Evolutionary conservation across 257 asterid genomes (phyloP).

Genomic region (Salvia miltiorrhiza): DNA sequence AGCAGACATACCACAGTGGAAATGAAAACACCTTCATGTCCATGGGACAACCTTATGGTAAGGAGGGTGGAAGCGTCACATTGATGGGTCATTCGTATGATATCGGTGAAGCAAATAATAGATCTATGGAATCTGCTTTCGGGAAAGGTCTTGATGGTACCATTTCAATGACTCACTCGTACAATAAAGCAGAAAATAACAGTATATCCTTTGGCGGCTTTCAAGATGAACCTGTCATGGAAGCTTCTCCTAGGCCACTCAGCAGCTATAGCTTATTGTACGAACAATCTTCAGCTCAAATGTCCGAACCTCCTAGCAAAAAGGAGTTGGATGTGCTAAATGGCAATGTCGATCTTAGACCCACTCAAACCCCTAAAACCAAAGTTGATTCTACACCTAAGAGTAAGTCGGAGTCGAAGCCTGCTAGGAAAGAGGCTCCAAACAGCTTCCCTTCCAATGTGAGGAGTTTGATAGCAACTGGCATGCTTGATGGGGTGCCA

Average conservation of each 20-base stretch:
- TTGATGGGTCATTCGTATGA: slow-evolving; percentile 44
- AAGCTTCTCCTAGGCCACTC: slow-evolving; percentile 55
- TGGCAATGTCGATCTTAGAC: slow-evolving; percentile 27
- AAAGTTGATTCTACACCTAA: slow-evolving; percentile 43
- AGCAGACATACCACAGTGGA: slow-evolving; percentile 48
- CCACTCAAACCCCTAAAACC: slow-evolving; percentile 41
- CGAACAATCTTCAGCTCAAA: slow-evolving; percentile 57
- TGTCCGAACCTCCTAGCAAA: slow-evolving; percentile 41
- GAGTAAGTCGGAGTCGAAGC: slow-evolving; percentile 53
- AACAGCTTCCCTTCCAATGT: slow-evolving; percentile 95
- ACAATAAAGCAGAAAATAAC: slow-evolving; percentile 44
- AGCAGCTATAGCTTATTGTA: slow-evolving; percentile 56
- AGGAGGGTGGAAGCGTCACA: slow-evolving; percentile 51
- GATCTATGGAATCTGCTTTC: slow-evolving; percentile 37
- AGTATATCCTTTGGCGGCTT: slow-evolving; percentile 56
- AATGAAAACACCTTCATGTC: slow-evolving; percentile 44
- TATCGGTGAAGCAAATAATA: slow-evolving; percentile 45
- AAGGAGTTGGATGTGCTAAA: slow-evolving; percentile 40
- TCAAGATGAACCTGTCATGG: slow-evolving; percentile 63
- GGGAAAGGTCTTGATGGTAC: slow-evolving; percentile 44
- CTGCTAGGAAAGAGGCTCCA: slow-evolving; percentile 81
- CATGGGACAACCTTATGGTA: slow-evolving; percentile 54
- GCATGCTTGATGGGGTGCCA: slow-evolving; percentile 92
- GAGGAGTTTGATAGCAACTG: slow-evolving; percentile 89
- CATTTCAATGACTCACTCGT: slow-evolving; percentile 39